phyloP scores from a whole-genome alignment of 148 eudicot species.

The Pharnaceum exiguum region DNA sequence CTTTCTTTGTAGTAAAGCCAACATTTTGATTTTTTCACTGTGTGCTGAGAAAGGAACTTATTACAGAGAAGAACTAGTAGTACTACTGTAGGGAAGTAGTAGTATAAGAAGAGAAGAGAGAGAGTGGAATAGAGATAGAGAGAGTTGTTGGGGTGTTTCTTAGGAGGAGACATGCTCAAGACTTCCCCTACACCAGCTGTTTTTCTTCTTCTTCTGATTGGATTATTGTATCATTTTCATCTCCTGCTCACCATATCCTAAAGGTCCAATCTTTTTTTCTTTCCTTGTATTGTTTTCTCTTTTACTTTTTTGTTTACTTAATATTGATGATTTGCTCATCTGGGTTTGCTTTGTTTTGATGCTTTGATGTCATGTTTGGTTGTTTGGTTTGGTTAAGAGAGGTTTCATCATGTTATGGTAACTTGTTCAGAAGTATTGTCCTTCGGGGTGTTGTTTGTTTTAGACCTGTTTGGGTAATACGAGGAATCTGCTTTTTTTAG shows the following conservation, averaged over 20 bases:
- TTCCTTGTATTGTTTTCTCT: background rate
- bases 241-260: slow-evolving; percentile 17
- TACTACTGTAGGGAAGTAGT: no score
- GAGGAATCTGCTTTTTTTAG: no score
- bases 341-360: slow-evolving; percentile 12
- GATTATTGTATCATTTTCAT: no score
- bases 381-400: slow-evolving; percentile 9
- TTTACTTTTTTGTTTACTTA: background rate
- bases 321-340: background rate
- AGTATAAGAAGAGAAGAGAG: slow-evolving; percentile 1
- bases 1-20: slow-evolving; percentile 27
- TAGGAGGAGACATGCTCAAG: slow-evolving; percentile 27
- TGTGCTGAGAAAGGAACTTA: background rate
- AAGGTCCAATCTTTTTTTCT: slow-evolving; percentile 21
- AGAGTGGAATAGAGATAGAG: slow-evolving; percentile 7
- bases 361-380: background rate
- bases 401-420: no score
- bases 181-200: slow-evolving; percentile 19
- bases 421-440: no score
- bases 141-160: slow-evolving; percentile 18
- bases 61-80: no score
- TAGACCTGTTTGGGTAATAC: no score
- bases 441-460: no score
- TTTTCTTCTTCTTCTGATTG: no score
- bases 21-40: slow-evolving; percentile 5